Evolutionary conservation across 2,329 filamentous ascomycete species (phyloP).

Genomic region (Helotiales sp.): DNA sequence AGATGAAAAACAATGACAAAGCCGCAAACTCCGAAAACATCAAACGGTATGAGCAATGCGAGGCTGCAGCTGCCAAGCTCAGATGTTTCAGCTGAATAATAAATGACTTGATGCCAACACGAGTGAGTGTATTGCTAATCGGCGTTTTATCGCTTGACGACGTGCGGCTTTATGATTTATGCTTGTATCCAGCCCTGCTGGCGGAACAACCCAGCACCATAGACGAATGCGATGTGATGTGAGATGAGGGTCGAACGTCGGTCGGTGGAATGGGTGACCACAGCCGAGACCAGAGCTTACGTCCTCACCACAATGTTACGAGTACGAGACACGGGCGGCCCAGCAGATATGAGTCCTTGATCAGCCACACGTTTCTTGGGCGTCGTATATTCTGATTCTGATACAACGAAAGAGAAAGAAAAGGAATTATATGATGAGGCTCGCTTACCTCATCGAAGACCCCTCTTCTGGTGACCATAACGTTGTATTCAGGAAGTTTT

Average conservation of each 20-base stretch:
- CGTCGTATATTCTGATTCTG: not conserved
- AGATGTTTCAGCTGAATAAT: not conserved
- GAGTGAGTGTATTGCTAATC: no score
- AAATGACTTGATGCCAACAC: no score
- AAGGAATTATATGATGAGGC: not conserved
- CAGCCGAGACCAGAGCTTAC: no score
- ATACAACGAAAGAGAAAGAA: not conserved
- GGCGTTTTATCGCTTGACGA: not conserved
- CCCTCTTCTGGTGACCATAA: no score
- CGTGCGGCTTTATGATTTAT: no score
- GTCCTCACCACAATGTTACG: not conserved
- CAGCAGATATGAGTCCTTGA: not conserved
- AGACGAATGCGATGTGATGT: not conserved
- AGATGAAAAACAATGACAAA: not conserved
- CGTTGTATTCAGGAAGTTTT: not conserved
- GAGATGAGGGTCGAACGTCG: not conserved
- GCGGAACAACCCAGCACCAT: no score
- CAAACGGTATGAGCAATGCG: not conserved
- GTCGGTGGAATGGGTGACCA: no score
- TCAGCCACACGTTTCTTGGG: not conserved
- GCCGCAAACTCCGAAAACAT: not conserved
- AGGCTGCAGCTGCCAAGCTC: not conserved
- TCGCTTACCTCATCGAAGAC: not conserved
- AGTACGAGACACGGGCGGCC: not conserved
- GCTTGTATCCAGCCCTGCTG: no score